Conservation (phyloP, 495 filamentous ascomycete species). For the Penicillium coffeae region DNA sequence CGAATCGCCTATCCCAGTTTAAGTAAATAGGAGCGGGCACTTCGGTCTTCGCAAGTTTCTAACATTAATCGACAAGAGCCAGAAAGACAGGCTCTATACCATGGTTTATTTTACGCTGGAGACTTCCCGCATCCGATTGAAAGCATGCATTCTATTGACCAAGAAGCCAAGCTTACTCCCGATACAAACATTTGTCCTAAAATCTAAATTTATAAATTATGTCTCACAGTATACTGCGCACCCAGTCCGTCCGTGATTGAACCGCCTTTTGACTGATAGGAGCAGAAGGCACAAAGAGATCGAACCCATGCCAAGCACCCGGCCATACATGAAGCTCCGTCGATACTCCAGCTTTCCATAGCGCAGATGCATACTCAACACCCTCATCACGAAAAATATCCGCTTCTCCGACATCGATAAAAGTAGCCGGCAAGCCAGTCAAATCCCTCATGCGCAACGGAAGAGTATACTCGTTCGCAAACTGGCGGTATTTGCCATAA, state of each 20-base stretch:
- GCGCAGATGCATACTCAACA: conserved; percentile 32
- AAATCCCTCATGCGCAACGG: conserved; percentile 16
- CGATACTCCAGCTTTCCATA: conserved; percentile 34
- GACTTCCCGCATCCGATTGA: too few relatives aligned
- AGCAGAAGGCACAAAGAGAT: conserved; percentile 14
- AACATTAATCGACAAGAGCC: too few relatives aligned
- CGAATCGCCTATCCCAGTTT: too few relatives aligned
- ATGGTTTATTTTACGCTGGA: too few relatives aligned
- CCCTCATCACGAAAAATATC: conserved; percentile 42
- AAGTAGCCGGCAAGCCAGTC: conserved; percentile 16
- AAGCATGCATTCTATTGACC: too few relatives aligned
- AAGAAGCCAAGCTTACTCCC: too few relatives aligned
- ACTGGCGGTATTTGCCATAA: neutral
- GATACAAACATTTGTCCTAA: too few relatives aligned
- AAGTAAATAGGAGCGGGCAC: too few relatives aligned
- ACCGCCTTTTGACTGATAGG: neutral
- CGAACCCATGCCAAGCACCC: conserved; percentile 47
- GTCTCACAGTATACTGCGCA: too few relatives aligned
- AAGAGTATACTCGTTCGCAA: conserved; percentile 8
- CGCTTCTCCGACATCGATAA: conserved; percentile 20
- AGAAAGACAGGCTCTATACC: too few relatives aligned
- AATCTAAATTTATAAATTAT: too few relatives aligned
- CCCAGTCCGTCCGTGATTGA: neutral
- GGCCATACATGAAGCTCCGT: conserved; percentile 51
- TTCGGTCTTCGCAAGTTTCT: too few relatives aligned